Percentiles rank a stretch among this genome's conserved stretches.
These are phyloP conservation scores for Marchantia polymorpha DNA, from an alignment of 225 moss, liverwort and hornwort genomes.

Conservation along the genomic window DNA sequence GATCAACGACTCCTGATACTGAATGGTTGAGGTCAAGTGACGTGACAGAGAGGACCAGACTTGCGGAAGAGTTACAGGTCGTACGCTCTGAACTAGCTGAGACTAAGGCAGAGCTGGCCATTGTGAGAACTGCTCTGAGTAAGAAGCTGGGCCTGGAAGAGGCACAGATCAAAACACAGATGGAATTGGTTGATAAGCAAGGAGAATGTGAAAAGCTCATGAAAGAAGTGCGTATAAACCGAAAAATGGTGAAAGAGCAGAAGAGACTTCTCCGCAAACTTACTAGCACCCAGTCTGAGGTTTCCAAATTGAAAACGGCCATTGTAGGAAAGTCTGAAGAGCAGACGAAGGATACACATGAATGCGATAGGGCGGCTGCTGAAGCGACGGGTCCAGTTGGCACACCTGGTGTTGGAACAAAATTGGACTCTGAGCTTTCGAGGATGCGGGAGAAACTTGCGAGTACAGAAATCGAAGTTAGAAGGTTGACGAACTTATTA, in stretches of 20 bases:
- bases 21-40: constrained; percentile 17
- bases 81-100: not conserved
- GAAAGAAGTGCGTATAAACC: constrained; percentile 28
- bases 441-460: constrained; percentile 15
- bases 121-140: constrained; percentile 9
- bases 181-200: constrained; percentile 24
- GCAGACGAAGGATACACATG: not conserved
- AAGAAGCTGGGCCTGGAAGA: constrained; percentile 25
- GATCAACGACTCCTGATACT: constrained; percentile 4
- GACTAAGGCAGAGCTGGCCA: constrained; percentile 16
- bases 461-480: constrained; percentile 23
- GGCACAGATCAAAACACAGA: constrained; percentile 18
- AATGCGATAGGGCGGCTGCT: constrained; percentile 2
- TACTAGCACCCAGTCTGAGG: constrained; percentile 28
- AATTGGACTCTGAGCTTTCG: not conserved
- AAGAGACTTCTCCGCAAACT: constrained; percentile 25
- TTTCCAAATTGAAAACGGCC: constrained; percentile 17
- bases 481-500: constrained; percentile 5
- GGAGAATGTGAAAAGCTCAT: constrained; percentile 33
- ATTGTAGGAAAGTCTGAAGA: constrained; percentile 12
- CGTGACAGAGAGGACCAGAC: constrained; percentile 5
- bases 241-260: constrained; percentile 34
- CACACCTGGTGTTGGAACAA: not conserved
- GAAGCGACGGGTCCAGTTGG: constrained; percentile 9
- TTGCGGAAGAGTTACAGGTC: constrained; percentile 4